Percentiles rank a stretch among this genome's conserved stretches.
Conservation (phyloP, 768 basidiomycete species). For the Gymnopilus junonius region DNA sequence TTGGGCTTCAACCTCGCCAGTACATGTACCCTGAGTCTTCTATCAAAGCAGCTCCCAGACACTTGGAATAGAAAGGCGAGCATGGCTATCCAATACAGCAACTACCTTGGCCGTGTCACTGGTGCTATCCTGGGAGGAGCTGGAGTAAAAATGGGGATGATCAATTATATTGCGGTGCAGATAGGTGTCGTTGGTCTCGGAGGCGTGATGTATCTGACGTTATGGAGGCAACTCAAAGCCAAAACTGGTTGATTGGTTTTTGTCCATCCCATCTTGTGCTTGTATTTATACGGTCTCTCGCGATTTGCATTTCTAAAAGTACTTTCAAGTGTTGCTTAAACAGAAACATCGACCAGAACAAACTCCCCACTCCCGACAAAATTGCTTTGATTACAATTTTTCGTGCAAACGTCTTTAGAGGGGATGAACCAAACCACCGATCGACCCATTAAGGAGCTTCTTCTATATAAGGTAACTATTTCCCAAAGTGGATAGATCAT, state of each 20-base stretch:
- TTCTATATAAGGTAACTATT: too few species aligned
- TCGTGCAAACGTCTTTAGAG: too few species aligned
- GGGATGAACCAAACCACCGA: too few species aligned
- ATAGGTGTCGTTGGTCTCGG: conserved; percentile 65
- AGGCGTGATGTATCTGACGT: conserved; percentile 50
- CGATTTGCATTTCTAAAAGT: too few species aligned
- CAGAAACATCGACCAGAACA: too few species aligned
- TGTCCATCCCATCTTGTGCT: too few species aligned
- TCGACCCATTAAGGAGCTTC: too few species aligned
- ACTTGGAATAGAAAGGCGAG: conserved; percentile 62
- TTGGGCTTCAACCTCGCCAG: conserved; percentile 77
- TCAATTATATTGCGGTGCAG: conserved; percentile 61
- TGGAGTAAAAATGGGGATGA: conserved; percentile 63
- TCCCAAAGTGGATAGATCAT: too few species aligned
- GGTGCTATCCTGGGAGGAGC: conserved; percentile 74
- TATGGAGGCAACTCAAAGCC: conserved; percentile 70
- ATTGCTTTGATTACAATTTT: too few species aligned
- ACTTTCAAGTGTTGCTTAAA: too few species aligned
- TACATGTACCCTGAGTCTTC: conserved; percentile 66
- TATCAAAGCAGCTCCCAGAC: conserved; percentile 71
- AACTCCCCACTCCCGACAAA: too few species aligned
- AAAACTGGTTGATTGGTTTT: conserved; percentile 53
- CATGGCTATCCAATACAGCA: conserved; percentile 70
- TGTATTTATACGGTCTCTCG: too few species aligned
- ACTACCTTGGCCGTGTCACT: conserved; percentile 64